Evolutionary conservation across 331 rosid species (phyloP), one percentile per base, ranked within the genome.

Genomic region (Quercus phellos): DNA sequence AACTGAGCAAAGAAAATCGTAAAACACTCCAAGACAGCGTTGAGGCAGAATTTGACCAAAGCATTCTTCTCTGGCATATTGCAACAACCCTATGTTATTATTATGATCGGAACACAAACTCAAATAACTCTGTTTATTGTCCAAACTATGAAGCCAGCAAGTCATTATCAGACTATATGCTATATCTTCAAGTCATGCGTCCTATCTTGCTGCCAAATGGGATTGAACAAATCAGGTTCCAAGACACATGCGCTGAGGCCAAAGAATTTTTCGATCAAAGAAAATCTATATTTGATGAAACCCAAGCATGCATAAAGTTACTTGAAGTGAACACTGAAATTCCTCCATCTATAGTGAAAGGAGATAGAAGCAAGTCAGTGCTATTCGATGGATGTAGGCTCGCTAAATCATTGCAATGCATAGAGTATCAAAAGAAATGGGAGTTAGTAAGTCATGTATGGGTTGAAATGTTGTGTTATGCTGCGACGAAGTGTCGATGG

Each of bases 31-130:
- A 43, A 43, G 51, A 43, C 84, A 82, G 77, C 19, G 27, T 75
- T 0, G 42, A 78, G 13, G 55, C 55, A 27, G 87, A 79, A 54
- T 77, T 73, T 60, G 89, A 82, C 10, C 69, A 75, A 17, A 82
- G 90, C 84, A 70, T 88, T 26, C 87, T 85, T 43, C 73, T 80
- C 0, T 83, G 87, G 87, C 89, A 88, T 56, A 74, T 88, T 51
- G 86, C 87, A 18, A 88, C 89, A 1, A 75, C 80, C 5, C 24
- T 85, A 18, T 78, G 85, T 27, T 80, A 85, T 16, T 8, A 66
- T 19, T 13, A 38, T 54, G 80, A 76, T 8, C 4, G 2, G 6
- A 43, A 11, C 14, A 43, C 51, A 43, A 11, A 11, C 13, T 8
- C 51, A 43, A 43, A 43, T 14, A n/a, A 51, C 16, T 0, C 3